These are phyloP conservation scores for Pestalotiopsis sp. DNA, from an alignment of 2,329 filamentous ascomycete species.

Conservation along the genomic window DNA sequence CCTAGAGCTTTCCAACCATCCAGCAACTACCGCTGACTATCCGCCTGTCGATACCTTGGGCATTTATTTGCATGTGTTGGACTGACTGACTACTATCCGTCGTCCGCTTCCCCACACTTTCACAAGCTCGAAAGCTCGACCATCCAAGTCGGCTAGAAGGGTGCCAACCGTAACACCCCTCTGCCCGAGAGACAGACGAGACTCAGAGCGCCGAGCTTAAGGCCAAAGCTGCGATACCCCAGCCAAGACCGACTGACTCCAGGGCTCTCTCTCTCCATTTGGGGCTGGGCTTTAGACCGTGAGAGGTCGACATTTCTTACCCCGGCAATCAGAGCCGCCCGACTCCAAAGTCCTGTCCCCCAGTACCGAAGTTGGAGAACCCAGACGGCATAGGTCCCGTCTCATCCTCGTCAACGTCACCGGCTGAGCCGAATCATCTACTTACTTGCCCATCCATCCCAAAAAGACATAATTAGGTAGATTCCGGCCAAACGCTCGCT, in stretches of 20 bases:
- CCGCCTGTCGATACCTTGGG: background rate
- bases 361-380: conserved; percentile 14
- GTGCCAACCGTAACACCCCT: conserved; percentile 9
- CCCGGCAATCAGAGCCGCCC: conserved; percentile 9
- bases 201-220: conserved; percentile 15
- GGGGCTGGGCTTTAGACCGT: background rate
- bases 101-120: conserved; percentile 33
- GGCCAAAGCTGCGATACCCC: background rate
- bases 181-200: conserved; percentile 8
- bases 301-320: conserved; percentile 3
- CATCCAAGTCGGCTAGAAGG: conserved; percentile 13
- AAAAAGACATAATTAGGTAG: background rate
- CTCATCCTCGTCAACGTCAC: conserved; percentile 14
- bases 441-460: background rate
- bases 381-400: conserved; percentile 5
- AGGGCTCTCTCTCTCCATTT: too few relatives aligned
- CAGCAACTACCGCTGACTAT: too few relatives aligned
- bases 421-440: background rate
- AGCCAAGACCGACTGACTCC: background rate
- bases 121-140: conserved; percentile 28
- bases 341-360: background rate
- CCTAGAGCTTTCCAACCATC: too few relatives aligned
- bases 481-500: background rate
- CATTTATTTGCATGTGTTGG: background rate
- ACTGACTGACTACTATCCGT: background rate